Percentiles rank a stretch among this genome's conserved stretches.
phyloP scores from a whole-genome alignment of 23 red algal genomes.

The Cyanidium caldarium region DNA sequence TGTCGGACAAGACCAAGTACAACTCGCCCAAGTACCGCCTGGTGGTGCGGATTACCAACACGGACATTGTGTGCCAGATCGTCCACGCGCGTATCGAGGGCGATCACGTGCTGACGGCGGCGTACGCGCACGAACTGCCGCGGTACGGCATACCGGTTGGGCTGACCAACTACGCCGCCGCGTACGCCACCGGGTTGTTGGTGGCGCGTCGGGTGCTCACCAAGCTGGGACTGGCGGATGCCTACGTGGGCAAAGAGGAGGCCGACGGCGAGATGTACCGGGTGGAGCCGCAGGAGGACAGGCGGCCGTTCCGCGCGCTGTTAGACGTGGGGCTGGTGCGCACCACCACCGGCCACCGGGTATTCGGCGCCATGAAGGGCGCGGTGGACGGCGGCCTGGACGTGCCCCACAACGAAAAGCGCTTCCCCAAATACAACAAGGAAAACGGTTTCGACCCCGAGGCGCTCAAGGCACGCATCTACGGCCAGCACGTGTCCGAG shows the following conservation, averaged over 20 bases:
- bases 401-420: slow-evolving; percentile 93
- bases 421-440: slow-evolving; percentile 92
- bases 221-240: slow-evolving; percentile 70
- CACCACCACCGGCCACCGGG: slow-evolving; percentile 84
- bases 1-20: slow-evolving; percentile 88
- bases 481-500: slow-evolving; percentile 73
- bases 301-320: slow-evolving; percentile 68
- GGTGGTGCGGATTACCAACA: slow-evolving; percentile 92
- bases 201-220: slow-evolving; percentile 60
- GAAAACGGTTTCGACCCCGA: slow-evolving; percentile 84
- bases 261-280: slow-evolving; percentile 87
- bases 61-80: slow-evolving; percentile 85
- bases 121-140: slow-evolving; percentile 97
- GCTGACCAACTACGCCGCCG: slow-evolving; percentile 90
- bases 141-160: slow-evolving; percentile 90
- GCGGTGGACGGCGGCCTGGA: slow-evolving; percentile 92
- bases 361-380: slow-evolving; percentile 97
- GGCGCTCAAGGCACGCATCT: slow-evolving; percentile 66
- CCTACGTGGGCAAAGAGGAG: slow-evolving; percentile 65
- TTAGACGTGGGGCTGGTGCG: slow-evolving; percentile 72
- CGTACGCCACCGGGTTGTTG: slow-evolving; percentile 79
- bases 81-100: slow-evolving; percentile 63
- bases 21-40: slow-evolving; percentile 93
- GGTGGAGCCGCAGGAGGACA: slow-evolving; percentile 78
- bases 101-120: slow-evolving; percentile 72